phyloP scores from a whole-genome alignment of 2,329 filamentous ascomycete species.

The Claviceps pusilla region DNA sequence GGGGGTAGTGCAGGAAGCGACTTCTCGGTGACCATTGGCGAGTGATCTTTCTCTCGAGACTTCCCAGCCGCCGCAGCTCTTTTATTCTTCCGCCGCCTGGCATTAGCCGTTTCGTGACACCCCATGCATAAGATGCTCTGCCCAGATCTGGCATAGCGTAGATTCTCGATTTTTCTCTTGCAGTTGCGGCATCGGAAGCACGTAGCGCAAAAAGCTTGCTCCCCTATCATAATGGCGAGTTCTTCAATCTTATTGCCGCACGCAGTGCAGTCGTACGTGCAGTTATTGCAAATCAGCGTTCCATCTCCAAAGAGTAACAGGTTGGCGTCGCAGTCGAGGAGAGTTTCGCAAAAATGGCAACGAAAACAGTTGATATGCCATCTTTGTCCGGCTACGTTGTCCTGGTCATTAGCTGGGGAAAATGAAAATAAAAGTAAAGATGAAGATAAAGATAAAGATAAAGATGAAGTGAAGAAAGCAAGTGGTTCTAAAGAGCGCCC shows the following conservation, averaged over 20 bases:
- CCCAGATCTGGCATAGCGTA: slow-evolving; percentile 91
- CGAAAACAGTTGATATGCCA: slow-evolving; percentile 99
- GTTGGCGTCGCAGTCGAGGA: slow-evolving; percentile 96
- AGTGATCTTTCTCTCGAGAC: slow-evolving; percentile 46
- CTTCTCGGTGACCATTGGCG: slow-evolving; percentile 68
- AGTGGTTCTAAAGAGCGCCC: background rate
- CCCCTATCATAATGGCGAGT: slow-evolving; percentile 87
- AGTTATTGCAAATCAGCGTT: slow-evolving; percentile 97
- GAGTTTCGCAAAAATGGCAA: slow-evolving; percentile 86
- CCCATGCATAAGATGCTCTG: slow-evolving; percentile 99
- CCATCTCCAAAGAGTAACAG: slow-evolving; percentile 92
- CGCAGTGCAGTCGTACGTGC: slow-evolving; percentile 95
- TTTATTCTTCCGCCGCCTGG: slow-evolving; percentile 72
- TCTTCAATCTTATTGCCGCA: slow-evolving; percentile 98
- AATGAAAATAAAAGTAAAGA: background rate
- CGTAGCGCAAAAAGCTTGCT: slow-evolving; percentile 93
- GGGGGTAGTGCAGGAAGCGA: slow-evolving; percentile 82
- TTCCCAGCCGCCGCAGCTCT: slow-evolving; percentile 49
- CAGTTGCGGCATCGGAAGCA: slow-evolving; percentile 97
- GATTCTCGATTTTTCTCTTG: slow-evolving; percentile 96
- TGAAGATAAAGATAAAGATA: no score
- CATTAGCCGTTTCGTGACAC: slow-evolving; percentile 94
- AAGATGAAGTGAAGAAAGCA: background rate
- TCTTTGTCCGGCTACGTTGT: slow-evolving; percentile 63
- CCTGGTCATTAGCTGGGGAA: slow-evolving; percentile 10